Percentiles rank a stretch among this genome's conserved stretches.
Evolutionary conservation across 2,329 filamentous ascomycete species (phyloP).

Genomic region (Metarhizium humberi): DNA sequence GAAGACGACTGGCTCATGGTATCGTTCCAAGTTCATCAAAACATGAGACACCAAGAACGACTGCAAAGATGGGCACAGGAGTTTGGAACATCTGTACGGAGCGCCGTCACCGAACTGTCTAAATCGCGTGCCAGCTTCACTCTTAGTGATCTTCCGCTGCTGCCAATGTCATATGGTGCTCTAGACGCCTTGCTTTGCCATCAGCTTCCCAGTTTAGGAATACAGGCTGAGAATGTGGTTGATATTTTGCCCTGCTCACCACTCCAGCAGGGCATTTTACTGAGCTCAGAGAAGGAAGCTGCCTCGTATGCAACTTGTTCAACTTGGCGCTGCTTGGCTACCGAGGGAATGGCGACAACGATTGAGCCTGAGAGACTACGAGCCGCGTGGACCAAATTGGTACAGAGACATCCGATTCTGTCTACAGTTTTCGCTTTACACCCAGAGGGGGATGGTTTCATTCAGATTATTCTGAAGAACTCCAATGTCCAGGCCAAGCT

Average conservation of each 20-base stretch:
- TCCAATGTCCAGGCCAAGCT: background rate
- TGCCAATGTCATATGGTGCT: background rate
- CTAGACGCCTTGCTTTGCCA: background rate
- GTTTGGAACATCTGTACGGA: background rate
- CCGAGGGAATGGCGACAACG: background rate
- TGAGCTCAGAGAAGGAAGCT: background rate
- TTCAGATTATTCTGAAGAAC: constrained; percentile 6
- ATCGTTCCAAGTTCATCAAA: constrained; percentile 4
- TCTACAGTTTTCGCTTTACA: constrained; percentile 7
- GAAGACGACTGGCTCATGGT: constrained; percentile 4
- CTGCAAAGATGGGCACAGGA: constrained; percentile 2
- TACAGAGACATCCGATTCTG: constrained; percentile 3
- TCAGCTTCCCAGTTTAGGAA: background rate
- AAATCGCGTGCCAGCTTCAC: background rate
- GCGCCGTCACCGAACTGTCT: background rate
- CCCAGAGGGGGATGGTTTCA: constrained; percentile 6
- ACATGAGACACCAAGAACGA: constrained; percentile 6
- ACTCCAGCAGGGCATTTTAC: constrained; percentile 2
- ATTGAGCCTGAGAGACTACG: background rate
- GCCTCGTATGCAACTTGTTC: background rate
- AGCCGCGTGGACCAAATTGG: background rate
- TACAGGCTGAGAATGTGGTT: background rate
- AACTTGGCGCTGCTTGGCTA: background rate
- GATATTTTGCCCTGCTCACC: constrained; percentile 2
- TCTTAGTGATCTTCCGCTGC: background rate